Conservation (phyloP, 148 eudicot species). For the Chenopodium berlandieri region DNA sequence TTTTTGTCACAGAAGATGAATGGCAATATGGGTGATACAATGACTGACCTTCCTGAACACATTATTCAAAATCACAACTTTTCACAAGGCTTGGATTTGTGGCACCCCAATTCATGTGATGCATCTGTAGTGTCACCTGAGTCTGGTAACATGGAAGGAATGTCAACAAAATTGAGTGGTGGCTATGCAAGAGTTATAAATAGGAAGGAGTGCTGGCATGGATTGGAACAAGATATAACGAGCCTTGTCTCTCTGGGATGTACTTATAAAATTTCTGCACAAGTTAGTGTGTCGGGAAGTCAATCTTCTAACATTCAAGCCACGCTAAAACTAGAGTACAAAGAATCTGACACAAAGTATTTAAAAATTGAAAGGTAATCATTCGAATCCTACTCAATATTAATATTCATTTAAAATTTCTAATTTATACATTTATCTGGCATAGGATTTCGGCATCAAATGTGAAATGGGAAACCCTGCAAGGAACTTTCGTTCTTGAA, state of each 20-base stretch:
- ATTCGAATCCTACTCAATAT: neutral
- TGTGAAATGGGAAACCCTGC: slow-evolving; percentile 59
- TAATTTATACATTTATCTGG: neutral
- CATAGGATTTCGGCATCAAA: slow-evolving; percentile 50
- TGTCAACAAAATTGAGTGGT: slow-evolving; percentile 28
- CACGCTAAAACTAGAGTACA: slow-evolving; percentile 53
- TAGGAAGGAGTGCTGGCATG: slow-evolving; percentile 71
- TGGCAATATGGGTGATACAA: slow-evolving; percentile 27
- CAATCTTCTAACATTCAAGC: slow-evolving; percentile 50
- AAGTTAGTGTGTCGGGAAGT: slow-evolving; percentile 53
- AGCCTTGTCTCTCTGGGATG: slow-evolving; percentile 45
- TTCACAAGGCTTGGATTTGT: slow-evolving; percentile 62
- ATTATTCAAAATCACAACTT: slow-evolving; percentile 76
- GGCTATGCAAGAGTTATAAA: slow-evolving; percentile 55
- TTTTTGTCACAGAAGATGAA: slow-evolving; percentile 38
- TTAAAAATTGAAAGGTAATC: slow-evolving; percentile 54
- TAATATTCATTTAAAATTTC: neutral
- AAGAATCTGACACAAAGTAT: slow-evolving; percentile 44
- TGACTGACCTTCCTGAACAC: slow-evolving; percentile 35
- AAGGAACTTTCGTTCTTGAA: slow-evolving; percentile 61
- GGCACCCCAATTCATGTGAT: slow-evolving; percentile 76
- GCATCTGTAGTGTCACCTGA: slow-evolving; percentile 53
- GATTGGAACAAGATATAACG: slow-evolving; percentile 83
- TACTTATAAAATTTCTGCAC: slow-evolving; percentile 58
- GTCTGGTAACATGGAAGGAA: slow-evolving; percentile 31